Evolutionary conservation across 2,329 filamentous ascomycete genomes (phyloP), one percentile per base, ranked within the genome.

Genomic region (Alternaria conjuncta): DNA sequence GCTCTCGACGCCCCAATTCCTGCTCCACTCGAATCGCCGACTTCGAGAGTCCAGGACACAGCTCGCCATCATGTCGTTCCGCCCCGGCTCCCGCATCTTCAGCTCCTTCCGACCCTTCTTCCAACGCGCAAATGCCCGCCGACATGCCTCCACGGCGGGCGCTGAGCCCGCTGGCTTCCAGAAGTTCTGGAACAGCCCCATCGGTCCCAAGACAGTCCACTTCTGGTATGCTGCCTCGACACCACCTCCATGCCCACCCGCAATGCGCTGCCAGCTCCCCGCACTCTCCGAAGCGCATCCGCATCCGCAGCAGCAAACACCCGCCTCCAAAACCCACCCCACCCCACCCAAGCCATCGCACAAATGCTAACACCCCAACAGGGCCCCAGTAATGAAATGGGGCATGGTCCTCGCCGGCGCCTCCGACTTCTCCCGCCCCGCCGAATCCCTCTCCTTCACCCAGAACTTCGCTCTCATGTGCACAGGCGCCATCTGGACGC

Each of bases 311-410:
- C 56, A 45, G 15, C 23, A 30, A 20, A 28, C 36, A 43, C 18
- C 21, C 25, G 13, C 5, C 28, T 44, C 20, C 30, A 41, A 44
- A 45, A 28, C 15, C 8, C 32, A 41, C 15, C 32, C 5, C 30
- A n/a, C 25, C 12, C 3, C 13, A 8, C 6, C 6, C 15, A 57
- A 55, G 28, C 49, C 15, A 46, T 11, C n/a, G 36, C 13, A 30
- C 11, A 44, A n/a, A 25, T 45, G 41, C 65, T 61, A 51, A 64
- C 21, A 53, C 44, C 20, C 18, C 46, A 18, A 20, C 72, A 95
- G 92, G 93, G 94, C 95, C 47, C 95, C 95, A 62, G 90, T 97
- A 71, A 97, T 97, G 94, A 97, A 79, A 76, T 99, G 96, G 96
- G 89, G 88, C 74, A 86, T 99, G 76, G 96, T 98, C 81, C 85